Evolutionary conservation across 768 basidiomycete genomes (phyloP), one percentile per base, ranked within the genome.

Genomic region (Tulasnella sp.): DNA sequence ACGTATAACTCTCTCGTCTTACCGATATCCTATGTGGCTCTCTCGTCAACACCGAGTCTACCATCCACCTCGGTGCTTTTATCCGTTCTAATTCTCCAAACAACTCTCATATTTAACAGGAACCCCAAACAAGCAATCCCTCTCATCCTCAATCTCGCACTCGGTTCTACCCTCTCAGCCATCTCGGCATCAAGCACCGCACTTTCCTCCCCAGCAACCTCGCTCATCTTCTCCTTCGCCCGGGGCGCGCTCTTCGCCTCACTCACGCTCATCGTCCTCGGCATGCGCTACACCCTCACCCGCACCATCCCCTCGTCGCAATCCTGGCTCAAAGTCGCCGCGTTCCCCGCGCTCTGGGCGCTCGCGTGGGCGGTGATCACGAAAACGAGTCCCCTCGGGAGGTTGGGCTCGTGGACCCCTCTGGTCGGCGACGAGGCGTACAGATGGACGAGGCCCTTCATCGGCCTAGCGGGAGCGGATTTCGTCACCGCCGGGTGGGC

Each of bases 401-500:
- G 89, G 72, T 84, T 94, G 12, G 81, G 87, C 9, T 85, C 88
- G 17, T 94, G 91, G 91, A 88, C 84, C 37, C 87, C 90, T 11
- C 81, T 86, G 16, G 78, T 83, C 7, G 84, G 84, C 5, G 62
- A 62, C 39, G 83, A 83, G 8, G 80, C 84, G 0, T 94, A 93
- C 76, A 77, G 77, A 2, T 94, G 91, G 91, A 78, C 88, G n/a
- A 75, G 85, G 2, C 86, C 85, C 0, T 77, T 83, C 59, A 74
- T 85, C 32, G 92, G 92, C 5, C 83, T 88, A 39, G 79, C 82
- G 37, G 86, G 85, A 8, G 83, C 86, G 72, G 90, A 94, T 78
- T 94, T 90, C 89, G 78, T 89, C 34, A 83, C 86, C 7, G 91
- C 85, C n/a, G 87, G 86, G 8, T 94, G 89, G 89, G 90, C 90